Conservation (phyloP, 1,284 basidiomycete genomes). For the Trametes polyzona region DNA sequence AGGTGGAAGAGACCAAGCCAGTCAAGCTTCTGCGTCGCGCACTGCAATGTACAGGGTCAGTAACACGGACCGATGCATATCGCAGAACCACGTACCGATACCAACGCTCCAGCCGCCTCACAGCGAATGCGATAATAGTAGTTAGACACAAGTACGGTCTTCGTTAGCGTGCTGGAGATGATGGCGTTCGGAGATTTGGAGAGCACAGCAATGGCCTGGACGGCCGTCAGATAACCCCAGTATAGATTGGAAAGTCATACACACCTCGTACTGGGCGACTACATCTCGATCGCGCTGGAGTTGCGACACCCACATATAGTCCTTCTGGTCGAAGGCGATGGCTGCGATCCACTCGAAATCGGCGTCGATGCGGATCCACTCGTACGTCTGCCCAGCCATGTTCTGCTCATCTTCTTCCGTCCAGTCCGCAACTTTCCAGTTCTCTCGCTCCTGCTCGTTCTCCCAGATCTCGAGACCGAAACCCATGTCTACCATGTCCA, state of each 20-base stretch:
- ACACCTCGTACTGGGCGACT: conserved; percentile 94
- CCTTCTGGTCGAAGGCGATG: conserved; percentile 93
- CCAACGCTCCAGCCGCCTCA: conserved; percentile 89
- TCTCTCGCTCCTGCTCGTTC: conserved; percentile 88
- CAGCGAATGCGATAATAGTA: conserved; percentile 98
- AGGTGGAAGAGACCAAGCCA: conserved; percentile 95
- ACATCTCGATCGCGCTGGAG: conserved; percentile 96
- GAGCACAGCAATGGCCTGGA: conserved; percentile 84
- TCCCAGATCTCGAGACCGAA: conserved; percentile 98
- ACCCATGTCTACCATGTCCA: conserved; percentile 93
- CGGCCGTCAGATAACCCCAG: background rate
- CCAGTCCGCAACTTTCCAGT: conserved; percentile 98
- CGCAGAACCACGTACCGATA: conserved; percentile 68
- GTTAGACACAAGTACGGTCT: conserved; percentile 92
- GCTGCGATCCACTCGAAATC: conserved; percentile 98
- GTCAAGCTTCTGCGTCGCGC: conserved; percentile 79
- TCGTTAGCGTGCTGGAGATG: conserved; percentile 91
- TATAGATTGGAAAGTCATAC: conserved; percentile 30
- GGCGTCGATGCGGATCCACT: conserved; percentile 99
- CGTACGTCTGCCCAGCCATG: conserved; percentile 95
- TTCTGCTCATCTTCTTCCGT: conserved; percentile 93
- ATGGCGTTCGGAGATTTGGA: conserved; percentile 84
- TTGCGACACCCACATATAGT: conserved; percentile 99
- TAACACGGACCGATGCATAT: background rate
- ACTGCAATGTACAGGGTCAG: conserved; percentile 49